Base-by-base conservation (phyloP, 129 eudicot genomes). In the Gnaphalium uliginosum region DNA sequence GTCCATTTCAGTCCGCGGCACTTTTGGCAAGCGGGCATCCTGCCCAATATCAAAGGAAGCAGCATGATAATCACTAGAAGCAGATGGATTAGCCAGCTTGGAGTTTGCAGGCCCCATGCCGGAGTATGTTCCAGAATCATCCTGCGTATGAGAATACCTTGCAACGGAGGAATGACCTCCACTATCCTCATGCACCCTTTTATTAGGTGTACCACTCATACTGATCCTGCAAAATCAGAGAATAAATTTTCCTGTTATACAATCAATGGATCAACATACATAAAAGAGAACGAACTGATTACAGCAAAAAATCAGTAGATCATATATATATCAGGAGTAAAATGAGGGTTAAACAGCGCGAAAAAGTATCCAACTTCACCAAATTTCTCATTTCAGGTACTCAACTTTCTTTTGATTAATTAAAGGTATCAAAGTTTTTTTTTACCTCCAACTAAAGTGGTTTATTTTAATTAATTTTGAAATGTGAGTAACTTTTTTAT, bases 161-260 rank as follows among this genome's bases (percentile, higher is more conserved):
- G 85, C 78, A 51, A 74, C 70, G 50, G 97, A 86, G 27, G 91
- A 72, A 80, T 91, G 94, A 71, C 91, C 85, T 77, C 90, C 97
- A 54, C 81, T 84, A 33, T 91, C 96, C 66, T 91, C 96, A 53
- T 86, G 96, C 66, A 69, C 51, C 82, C 95, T 87, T 75, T 88
- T 91, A 72, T 81, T 88, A 22, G 97, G 96, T 18, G 97, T 85
- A 69, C 80, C 77, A 82, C 96, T 91, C 97, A 91, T 91, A 29
- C 26, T 86, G 51, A 51, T 69, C 29, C 81, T 73, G 75, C 83
- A 80, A 56, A 72, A 73, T 43, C 75, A 58, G 74, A 26, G 11
- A 18, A 60, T 64, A 51, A 43, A 43, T 17, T 11, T 43, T 43
- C 17, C 0, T 43, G 14, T 10, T 43, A 46, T 46, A 46, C 6